Percentiles rank a stretch among this genome's conserved stretches.
Conservation (phyloP, 2,329 filamentous ascomycete genomes). For the Pseudofabraea citricarpa region DNA sequence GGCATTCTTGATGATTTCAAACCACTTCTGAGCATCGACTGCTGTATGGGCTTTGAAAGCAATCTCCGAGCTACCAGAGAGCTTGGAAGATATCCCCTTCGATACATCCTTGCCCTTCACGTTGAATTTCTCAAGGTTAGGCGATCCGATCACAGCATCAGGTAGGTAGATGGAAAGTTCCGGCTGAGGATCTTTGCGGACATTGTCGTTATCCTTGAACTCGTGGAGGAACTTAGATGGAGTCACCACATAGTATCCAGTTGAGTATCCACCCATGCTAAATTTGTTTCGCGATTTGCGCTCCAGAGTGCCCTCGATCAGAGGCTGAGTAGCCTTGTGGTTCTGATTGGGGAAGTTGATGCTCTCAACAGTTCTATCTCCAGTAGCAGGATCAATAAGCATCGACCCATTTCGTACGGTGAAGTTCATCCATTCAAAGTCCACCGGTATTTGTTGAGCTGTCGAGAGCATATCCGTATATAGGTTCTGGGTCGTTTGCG, state of each 20-base stretch:
- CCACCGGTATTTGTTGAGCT: conserved; percentile 70
- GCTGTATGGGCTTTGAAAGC: conserved; percentile 83
- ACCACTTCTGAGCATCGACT: conserved; percentile 81
- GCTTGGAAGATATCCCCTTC: conserved; percentile 74
- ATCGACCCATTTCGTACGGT: conserved; percentile 62
- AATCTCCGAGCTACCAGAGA: conserved; percentile 75
- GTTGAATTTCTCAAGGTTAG: conserved; percentile 79
- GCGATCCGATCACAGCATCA: conserved; percentile 72
- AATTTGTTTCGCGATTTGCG: conserved; percentile 86
- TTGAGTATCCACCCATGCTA: conserved; percentile 66
- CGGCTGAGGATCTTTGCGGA: conserved; percentile 67
- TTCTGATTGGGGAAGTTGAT: conserved; percentile 86
- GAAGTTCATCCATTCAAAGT: conserved; percentile 93
- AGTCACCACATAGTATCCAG: conserved; percentile 86
- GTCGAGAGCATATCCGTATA: conserved; percentile 79
- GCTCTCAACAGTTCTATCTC: conserved; percentile 67
- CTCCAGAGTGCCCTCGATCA: conserved; percentile 86
- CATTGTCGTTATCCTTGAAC: conserved; percentile 85
- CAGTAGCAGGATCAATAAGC: conserved; percentile 72
- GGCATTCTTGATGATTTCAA: conserved; percentile 53
- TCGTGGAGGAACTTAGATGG: conserved; percentile 88
- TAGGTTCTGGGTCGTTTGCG: conserved; percentile 74
- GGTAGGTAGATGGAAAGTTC: conserved; percentile 90
- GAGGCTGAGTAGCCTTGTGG: conserved; percentile 71
- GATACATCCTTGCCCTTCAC: conserved; percentile 92